Conservation (phyloP, 2,329 filamentous ascomycete species). For the Botrytis byssoidea region DNA sequence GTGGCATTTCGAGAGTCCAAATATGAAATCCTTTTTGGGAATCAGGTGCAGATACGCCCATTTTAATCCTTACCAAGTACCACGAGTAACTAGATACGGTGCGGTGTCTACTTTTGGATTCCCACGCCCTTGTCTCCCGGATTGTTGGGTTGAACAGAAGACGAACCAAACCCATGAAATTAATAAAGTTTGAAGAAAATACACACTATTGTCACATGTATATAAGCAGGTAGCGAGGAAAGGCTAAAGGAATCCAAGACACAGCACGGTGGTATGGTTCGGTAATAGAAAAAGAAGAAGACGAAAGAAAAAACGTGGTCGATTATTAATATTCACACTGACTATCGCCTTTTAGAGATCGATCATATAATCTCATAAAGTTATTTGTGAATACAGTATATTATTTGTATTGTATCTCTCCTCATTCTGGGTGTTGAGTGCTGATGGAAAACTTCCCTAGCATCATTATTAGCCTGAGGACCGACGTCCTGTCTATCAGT, state of each 20-base stretch:
- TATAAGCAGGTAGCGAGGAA: not conserved
- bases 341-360: not conserved
- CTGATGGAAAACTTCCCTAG: not conserved
- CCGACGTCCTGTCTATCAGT: not conserved
- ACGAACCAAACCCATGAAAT: constrained; percentile 3
- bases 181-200: not conserved
- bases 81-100: not conserved
- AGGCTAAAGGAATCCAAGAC: not conserved
- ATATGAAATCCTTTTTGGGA: constrained; percentile 2
- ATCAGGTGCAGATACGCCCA: constrained; percentile 15
- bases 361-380: not conserved
- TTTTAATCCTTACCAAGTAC: not conserved
- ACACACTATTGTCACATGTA: not conserved
- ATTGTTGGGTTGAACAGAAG: constrained; percentile 5
- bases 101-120: constrained; percentile 20
- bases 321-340: not conserved
- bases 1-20: constrained; percentile 15
- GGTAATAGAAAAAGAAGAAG: not conserved
- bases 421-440: not conserved
- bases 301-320: not conserved
- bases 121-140: constrained; percentile 13
- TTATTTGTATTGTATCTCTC: not conserved
- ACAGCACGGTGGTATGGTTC: not conserved
- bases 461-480: constrained; percentile 4
- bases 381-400: not conserved